A percentile compares a stretch with the other conserved stretches of the same genome.
Evolutionary conservation across 352 stramenopile genomes (phyloP).

Genomic region (Globisporangium nagaii): DNA sequence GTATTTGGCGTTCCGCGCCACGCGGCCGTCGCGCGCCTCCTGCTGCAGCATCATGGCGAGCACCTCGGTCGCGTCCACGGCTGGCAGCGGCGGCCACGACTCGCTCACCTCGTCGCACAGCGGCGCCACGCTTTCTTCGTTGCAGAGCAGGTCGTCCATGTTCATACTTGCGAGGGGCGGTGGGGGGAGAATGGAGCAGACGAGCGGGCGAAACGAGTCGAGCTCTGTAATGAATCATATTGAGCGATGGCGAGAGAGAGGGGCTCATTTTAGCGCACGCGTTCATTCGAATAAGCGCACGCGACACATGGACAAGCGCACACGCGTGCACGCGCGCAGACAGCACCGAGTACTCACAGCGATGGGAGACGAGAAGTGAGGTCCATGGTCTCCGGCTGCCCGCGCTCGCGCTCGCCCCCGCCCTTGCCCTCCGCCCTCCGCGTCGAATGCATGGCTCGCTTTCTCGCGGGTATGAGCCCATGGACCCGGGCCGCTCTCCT

Average conservation of each 20-base stretch:
- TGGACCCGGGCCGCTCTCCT: not conserved
- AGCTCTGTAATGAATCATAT: constrained; percentile 9
- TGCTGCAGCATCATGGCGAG: constrained; percentile 21
- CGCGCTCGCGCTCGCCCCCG: too few species aligned
- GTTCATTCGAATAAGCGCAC: not conserved
- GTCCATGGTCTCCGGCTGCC: not conserved
- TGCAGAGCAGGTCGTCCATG: constrained; percentile 28
- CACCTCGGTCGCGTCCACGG: constrained; percentile 15
- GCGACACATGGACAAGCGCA: not conserved
- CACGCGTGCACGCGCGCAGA: not conserved
- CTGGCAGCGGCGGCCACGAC: not conserved
- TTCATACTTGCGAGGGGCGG: not conserved
- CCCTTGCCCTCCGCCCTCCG: not conserved
- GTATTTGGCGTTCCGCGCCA: constrained; percentile 23
- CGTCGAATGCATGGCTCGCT: constrained; percentile 37
- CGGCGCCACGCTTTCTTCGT: constrained; percentile 20
- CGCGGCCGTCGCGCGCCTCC: constrained; percentile 14
- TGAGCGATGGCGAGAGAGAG: not conserved
- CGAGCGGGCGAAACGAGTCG: not conserved
- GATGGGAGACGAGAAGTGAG: constrained; percentile 28
- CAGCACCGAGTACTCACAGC: constrained; percentile 17
- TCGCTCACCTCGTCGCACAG: not conserved
- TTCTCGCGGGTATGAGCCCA: constrained; percentile 18
- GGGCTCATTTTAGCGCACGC: not conserved
- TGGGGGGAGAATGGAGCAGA: not conserved